Evolutionary conservation across 192 early-diverging fungal species (phyloP).

Genomic region (Entomortierella parvispora): DNA sequence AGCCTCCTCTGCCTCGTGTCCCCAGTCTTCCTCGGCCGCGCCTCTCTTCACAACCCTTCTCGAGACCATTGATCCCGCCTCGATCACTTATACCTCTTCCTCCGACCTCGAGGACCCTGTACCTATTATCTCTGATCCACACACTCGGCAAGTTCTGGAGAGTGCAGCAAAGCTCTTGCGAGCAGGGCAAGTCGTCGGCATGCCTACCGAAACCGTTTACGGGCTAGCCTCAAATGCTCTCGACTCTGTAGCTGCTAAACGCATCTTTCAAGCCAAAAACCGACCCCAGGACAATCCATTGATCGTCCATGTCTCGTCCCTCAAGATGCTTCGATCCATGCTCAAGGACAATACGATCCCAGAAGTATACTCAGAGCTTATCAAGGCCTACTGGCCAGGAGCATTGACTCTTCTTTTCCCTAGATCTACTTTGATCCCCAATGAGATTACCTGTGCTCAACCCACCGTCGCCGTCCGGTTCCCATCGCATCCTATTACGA

Average conservation of each 20-base stretch:
- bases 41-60: slow-evolving; percentile 24
- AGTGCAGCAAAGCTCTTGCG: slow-evolving; percentile 67
- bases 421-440: slow-evolving; percentile 72
- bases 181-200: slow-evolving; percentile 75
- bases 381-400: slow-evolving; percentile 90
- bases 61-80: slow-evolving; percentile 45
- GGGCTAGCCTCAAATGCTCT: slow-evolving; percentile 94
- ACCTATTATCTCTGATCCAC: slow-evolving; percentile 24
- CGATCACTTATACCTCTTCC: slow-evolving; percentile 29
- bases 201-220: slow-evolving; percentile 99
- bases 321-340: slow-evolving; percentile 85
- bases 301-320: slow-evolving; percentile 94
- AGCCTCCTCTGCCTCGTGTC: neutral
- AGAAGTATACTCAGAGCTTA: slow-evolving; percentile 69
- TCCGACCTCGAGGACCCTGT: slow-evolving; percentile 49
- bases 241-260: slow-evolving; percentile 65
- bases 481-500: slow-evolving; percentile 91
- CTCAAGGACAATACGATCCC: slow-evolving; percentile 72
- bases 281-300: slow-evolving; percentile 96
- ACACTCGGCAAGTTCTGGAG: slow-evolving; percentile 33
- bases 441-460: slow-evolving; percentile 85
- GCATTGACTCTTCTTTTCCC: slow-evolving; percentile 93
- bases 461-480: slow-evolving; percentile 90
- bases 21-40: no score
- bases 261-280: slow-evolving; percentile 89